Base-by-base conservation (phyloP, 2,329 filamentous ascomycete species). In the Coniochaeta sp. region DNA sequence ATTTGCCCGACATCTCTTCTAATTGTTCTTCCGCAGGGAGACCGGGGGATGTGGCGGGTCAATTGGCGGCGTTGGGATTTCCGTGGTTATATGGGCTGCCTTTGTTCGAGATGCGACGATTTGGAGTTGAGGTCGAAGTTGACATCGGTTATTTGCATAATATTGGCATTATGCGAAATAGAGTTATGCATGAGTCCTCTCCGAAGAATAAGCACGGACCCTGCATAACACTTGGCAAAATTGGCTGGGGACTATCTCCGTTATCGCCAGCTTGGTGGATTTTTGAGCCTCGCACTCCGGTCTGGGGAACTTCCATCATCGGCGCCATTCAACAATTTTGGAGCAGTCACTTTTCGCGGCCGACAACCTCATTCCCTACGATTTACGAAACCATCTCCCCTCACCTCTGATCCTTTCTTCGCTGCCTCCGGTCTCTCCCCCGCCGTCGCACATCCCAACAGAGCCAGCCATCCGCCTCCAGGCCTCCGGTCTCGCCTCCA, bases 1-100 rank as follows among this genome's bases (percentile, higher is more conserved):
- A 96, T 79, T 94, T 95, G 73, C 81, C 78, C 61, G 91, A 89
- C 94, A 97, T 97, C 10, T 48, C 30, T 30, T 20, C 18, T 10
- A 24, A 18, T 26, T 28, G 30, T 5, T 28, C 59, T 61, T 77
- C 66, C 58, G 56, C 32, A 53, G 51, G 50, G 22, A 28, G 18
- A 38, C 33, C 33, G 33, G 42, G 42, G 42, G 27, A 13, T 30
- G 42, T 46, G 22, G 42, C 22, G 42, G 33, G 2, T 38, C 33
- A 38, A 38, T 38, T 38, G 33, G 18, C n/a, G n/a, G 33, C 22
- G 16, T 16, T 6, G 5, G 18, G 10, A 16, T 18, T 35, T 38
- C 33, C 20, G 13, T n/a, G n/a, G n/a, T n/a, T n/a, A n/a, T n/a
- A n/a, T n/a, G n/a, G n/a, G n/a, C n/a, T 4, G 24, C 22, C 33